phyloP scores from a whole-genome alignment of 768 basidiomycete genomes.

The Tricholoma saponaceum region DNA sequence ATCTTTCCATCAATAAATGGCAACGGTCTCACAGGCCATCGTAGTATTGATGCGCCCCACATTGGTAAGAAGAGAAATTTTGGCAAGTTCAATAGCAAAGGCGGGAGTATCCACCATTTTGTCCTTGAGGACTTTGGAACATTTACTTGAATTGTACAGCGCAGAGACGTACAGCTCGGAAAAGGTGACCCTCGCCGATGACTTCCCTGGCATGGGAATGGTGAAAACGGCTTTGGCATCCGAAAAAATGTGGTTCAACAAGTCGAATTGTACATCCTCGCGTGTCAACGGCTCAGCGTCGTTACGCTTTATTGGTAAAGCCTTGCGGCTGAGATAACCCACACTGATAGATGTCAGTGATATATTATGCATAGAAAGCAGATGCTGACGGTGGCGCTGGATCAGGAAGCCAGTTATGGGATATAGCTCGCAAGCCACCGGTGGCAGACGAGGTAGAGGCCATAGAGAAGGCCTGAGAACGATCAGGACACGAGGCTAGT shows the following conservation, averaged over 20 bases:
- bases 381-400: conserved; percentile 48
- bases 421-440: conserved; percentile 22
- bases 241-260: conserved; percentile 75
- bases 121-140: conserved; percentile 83
- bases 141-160: conserved; percentile 75
- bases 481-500: conserved; percentile 29
- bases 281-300: conserved; percentile 83
- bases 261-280: conserved; percentile 83
- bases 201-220: conserved; percentile 47
- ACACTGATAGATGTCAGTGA: conserved; percentile 29
- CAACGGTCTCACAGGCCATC: conserved; percentile 64
- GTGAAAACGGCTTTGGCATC: conserved; percentile 70
- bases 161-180: conserved; percentile 82
- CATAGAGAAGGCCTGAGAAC: conserved; percentile 42
- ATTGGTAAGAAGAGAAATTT: conserved; percentile 82
- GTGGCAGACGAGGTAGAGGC: conserved; percentile 36
- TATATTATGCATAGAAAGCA: conserved; percentile 8
- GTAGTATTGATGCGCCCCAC: conserved; percentile 92
- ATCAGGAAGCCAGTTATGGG: conserved; percentile 42
- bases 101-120: conserved; percentile 82
- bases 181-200: conserved; percentile 58
- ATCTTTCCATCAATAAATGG: conserved; percentile 2
- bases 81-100: conserved; percentile 76
- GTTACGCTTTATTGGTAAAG: conserved; percentile 75
- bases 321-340: conserved; percentile 63